Evolutionary conservation across 441 rosid species (phyloP), one percentile per base, ranked within the genome.

Genomic region (Adansonia rubrostipa): DNA sequence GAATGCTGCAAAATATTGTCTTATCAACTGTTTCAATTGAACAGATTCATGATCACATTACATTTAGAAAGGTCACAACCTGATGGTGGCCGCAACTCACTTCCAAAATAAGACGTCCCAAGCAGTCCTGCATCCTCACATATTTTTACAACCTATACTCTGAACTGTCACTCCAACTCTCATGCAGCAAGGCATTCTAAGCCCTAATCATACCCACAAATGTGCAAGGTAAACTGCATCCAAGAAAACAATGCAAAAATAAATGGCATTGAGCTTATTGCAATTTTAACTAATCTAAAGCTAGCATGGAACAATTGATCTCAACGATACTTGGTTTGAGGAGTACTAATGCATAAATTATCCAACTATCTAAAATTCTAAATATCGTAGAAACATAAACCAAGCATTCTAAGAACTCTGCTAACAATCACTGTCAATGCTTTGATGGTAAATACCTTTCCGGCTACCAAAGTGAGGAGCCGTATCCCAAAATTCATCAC

Each of bases 401-500:
- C 53, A 48, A 67, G 33, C 17, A 20, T 47, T 68, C 15, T 9
- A 45, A 19, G 36, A 45, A 69, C 57, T 13, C 13, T 20, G 73
- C 19, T 22, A 20, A 13, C 53, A 47, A 51, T 15, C 40, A 28
- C 6, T 4, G 45, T 24, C 1, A 1, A 70, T 14, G 17, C 24
- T 24, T 42, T 6, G 42, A 50, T 50, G 45, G 11, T 56, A 67
- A 48, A 13, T 50, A 89, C 94, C 93, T 89, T 80, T 86, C 54
- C 58, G 85, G 60, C 94, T 91, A 77, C 92, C 92, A 87, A 86
- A 90, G 76, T 90, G 91, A 56, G 94, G 91, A 80, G 92, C 89
- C 13, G 93, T 89, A 63, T 89, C 92, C 96, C 92, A 90, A 73
- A 89, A 92, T 51, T 92, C 92, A 50, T 89, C 93, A 76, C 93